A percentile compares a stretch with the other conserved stretches of the same genome.
Evolutionary conservation across 768 basidiomycete species (phyloP).

Genomic region (Sarcodon sp.): DNA sequence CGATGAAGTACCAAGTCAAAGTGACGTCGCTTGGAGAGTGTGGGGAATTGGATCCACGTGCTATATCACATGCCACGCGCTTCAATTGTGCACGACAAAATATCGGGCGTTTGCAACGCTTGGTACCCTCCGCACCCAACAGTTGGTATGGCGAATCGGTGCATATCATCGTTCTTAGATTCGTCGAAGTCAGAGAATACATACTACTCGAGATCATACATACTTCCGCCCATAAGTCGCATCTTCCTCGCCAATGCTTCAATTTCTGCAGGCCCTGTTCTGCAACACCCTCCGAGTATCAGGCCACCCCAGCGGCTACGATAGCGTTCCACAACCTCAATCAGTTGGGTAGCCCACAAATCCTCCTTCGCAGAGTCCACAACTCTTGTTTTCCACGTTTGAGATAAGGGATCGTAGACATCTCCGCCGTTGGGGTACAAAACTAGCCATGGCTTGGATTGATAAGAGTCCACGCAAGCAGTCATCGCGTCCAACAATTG

Average conservation of each 20-base stretch:
- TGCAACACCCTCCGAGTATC: conserved; percentile 62
- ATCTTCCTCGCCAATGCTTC: conserved; percentile 7
- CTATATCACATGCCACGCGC: too few relatives aligned
- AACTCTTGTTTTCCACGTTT: conserved; percentile 21
- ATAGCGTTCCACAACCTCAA: conserved; percentile 5
- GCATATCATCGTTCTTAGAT: too few relatives aligned
- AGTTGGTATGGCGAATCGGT: too few relatives aligned
- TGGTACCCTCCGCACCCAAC: too few relatives aligned
- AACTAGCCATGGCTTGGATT: conserved; percentile 36
- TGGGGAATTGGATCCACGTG: too few relatives aligned
- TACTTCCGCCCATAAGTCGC: too few relatives aligned
- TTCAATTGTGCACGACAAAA: too few relatives aligned
- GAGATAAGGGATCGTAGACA: conserved; percentile 32
- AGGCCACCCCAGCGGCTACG: conserved; percentile 32
- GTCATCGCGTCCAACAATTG: neutral
- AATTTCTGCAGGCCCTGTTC: conserved; percentile 43
- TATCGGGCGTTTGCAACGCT: too few relatives aligned
- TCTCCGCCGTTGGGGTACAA: conserved; percentile 65
- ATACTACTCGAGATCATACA: too few relatives aligned
- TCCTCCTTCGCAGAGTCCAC: conserved; percentile 7
- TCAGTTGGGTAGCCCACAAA: conserved; percentile 13
- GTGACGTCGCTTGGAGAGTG: too few relatives aligned
- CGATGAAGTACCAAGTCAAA: too few relatives aligned
- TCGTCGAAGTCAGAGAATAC: too few relatives aligned
- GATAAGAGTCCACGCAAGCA: conserved; percentile 3